Percentiles rank a stretch among this genome's conserved stretches.
Conservation (phyloP, 441 rosid species). For the Populus hybrid region DNA sequence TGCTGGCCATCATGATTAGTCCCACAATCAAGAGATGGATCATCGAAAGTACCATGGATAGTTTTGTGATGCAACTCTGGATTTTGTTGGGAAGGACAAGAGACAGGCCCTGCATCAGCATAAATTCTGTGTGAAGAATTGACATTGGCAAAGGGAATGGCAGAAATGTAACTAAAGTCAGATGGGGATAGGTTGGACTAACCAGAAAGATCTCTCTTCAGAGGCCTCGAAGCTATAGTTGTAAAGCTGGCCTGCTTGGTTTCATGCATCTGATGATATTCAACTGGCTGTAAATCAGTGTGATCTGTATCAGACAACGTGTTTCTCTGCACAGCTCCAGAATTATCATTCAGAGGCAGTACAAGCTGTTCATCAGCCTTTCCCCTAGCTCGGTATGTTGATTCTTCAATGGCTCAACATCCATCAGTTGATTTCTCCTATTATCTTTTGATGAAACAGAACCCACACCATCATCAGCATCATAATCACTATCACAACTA, state of each 20-base stretch:
- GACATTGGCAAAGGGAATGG: constrained; percentile 41
- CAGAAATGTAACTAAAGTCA: constrained; percentile 40
- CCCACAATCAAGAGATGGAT: constrained; percentile 48
- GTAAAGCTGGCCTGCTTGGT: constrained; percentile 30
- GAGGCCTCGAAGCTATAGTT: constrained; percentile 22
- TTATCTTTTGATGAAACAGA: constrained; percentile 78
- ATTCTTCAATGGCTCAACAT: constrained; percentile 28
- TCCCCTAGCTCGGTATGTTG: constrained; percentile 31
- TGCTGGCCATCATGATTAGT: constrained; percentile 40
- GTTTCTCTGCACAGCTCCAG: constrained; percentile 36
- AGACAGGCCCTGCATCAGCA: constrained; percentile 54
- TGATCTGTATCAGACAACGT: constrained; percentile 58
- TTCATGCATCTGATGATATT: constrained; percentile 29
- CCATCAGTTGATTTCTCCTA: constrained; percentile 37
- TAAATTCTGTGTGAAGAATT: constrained; percentile 40
- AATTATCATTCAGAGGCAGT: constrained; percentile 27
- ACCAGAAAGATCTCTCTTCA: constrained; percentile 40
- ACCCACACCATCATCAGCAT: constrained; percentile 64
- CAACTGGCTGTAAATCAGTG: constrained; percentile 36
- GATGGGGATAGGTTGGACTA: constrained; percentile 29
- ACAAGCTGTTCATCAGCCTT: constrained; percentile 40
- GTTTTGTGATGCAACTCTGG: constrained; percentile 43
- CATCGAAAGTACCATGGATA: constrained; percentile 38
- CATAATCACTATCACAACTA: constrained; percentile 79
- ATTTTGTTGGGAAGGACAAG: constrained; percentile 38